phyloP scores from a whole-genome alignment of 805 yeast species.

The Myxozyma lipomycoides region DNA sequence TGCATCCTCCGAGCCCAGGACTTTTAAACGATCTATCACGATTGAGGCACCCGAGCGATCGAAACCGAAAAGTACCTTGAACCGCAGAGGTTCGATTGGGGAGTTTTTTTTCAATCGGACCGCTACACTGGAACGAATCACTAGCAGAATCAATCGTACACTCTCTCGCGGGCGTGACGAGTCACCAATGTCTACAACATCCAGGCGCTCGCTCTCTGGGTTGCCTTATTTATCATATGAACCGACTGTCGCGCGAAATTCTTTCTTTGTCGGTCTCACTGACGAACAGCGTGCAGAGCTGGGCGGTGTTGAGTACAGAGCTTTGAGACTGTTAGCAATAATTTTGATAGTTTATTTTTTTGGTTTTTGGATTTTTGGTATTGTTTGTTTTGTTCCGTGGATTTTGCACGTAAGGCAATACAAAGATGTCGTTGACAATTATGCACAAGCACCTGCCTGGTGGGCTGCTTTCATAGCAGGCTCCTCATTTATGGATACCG shows the following conservation, averaged over 20 bases:
- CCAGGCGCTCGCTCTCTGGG: slow-evolving; percentile 45
- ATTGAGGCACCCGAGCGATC: slow-evolving; percentile 39
- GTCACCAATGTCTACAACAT: slow-evolving; percentile 13
- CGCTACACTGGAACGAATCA: slow-evolving; percentile 19
- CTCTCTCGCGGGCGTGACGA: slow-evolving; percentile 13
- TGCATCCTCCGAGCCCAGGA: not conserved
- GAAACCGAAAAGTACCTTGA: slow-evolving; percentile 3
- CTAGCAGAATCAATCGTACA: slow-evolving; percentile 17
- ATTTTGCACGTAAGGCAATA: slow-evolving; percentile 45
- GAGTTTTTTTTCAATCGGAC: slow-evolving; percentile 14
- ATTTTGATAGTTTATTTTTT: slow-evolving; percentile 64
- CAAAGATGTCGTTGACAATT: slow-evolving; percentile 42
- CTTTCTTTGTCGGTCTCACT: slow-evolving; percentile 78
- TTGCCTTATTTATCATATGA: slow-evolving; percentile 75
- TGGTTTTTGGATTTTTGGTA: slow-evolving; percentile 67
- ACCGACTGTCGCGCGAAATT: slow-evolving; percentile 90
- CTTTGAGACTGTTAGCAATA: slow-evolving; percentile 69
- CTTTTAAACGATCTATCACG: slow-evolving; percentile 46
- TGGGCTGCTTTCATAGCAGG: slow-evolving; percentile 86
- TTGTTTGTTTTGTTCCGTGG: slow-evolving; percentile 50
- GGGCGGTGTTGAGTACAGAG: slow-evolving; percentile 96
- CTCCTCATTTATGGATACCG: slow-evolving; percentile 81
- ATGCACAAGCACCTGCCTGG: slow-evolving; percentile 78
- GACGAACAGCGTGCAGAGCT: slow-evolving; percentile 86
- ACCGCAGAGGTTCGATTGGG: slow-evolving; percentile 2